Evolutionary conservation across 176 grass and related monocot genomes (phyloP), one percentile per base, ranked within the genome.

Genomic region (Chrysopogon serrulatus): DNA sequence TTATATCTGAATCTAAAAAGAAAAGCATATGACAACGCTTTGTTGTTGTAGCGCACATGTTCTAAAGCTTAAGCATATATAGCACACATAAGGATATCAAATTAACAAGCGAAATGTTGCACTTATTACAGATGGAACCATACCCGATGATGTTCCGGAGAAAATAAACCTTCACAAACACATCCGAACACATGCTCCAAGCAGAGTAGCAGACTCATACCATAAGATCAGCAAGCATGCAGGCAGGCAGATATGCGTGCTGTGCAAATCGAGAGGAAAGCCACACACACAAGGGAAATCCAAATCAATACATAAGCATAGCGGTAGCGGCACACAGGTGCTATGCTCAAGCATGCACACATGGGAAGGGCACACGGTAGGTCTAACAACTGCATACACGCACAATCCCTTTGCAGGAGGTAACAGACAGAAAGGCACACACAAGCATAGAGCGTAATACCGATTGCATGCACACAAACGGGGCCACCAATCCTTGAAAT

Each of bases 91-190:
- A 10, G 17, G 33, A 6, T n/a, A 24, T 26, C 2, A 70, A 42
- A 13, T 70, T n/a, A n/a, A 40, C 23, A 13, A 26, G 67, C 10
- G 56, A 43, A 43, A 80, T 36, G 41, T 81, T 10, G 2, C 65
- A 18, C 23, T 82, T 82, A 82, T 34, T 82, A 83, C 30, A 48
- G 23, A 56, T 83, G 40, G 71, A 73, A 83, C 37, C 15, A 67
- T 71, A 59, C 33, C 15, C 24, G 24, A 5, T 9, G 4, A 61
- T 30, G 41, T 35, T 65, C 34, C 56, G 49, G 8, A 74, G 54
- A 56, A 83, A 64, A 83, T 56, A 56, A 56, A 5, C 56, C 35
- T 32, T 48, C 81, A 36, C 10, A 68, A 54, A 35, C 45, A 69
- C 57, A 61, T 27, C 57, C 23, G 23, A 68, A 69, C 26, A 28